Base-by-base conservation (phyloP, 2,329 filamentous ascomycete genomes). In the Aspergillus pseudoterreus region DNA sequence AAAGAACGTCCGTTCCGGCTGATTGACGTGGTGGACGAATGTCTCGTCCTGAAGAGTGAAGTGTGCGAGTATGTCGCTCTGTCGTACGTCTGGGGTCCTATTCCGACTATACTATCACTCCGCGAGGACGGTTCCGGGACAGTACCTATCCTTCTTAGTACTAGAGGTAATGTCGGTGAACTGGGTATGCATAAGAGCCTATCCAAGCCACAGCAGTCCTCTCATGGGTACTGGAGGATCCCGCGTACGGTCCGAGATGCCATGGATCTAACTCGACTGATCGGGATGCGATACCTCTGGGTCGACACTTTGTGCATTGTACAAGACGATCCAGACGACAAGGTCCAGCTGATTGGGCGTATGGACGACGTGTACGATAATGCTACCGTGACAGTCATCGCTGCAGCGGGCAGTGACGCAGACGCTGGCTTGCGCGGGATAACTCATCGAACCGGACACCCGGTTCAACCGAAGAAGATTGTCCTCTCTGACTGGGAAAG, bases 241-340 rank as follows among this genome's bases (percentile, higher is more conserved):
- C 47, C 47, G 2, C 9, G 39, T 19, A 49, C 47, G 1, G 39
- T 54, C 38, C 24, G 30, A n/a, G 47, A 53, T 27, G 47, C 46
- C 6, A 51, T 54, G 21, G 36, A 15, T 6, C 17, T 54, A 3
- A 50, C 47, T 14, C 27, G 36, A 12, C 30, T 24, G 35, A 39
- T 51, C 5, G 51, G 51, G 12, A 33, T 38, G 43, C 41, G 49
- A 35, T 54, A 51, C 14, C 49, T 54, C 12, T 54, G 51, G 51
- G 47, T 54, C 10, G 51, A 54, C 30, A 39, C 51, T 19, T 33
- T 51, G 9, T 54, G 51, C 43, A 54, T 54, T 27, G 11, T 47
- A 4, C 51, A 54, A 30, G 42, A 54, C 24, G 30, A 51, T n/a
- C 9, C 6, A 9, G 33, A 46, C 2, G 43, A 50, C n/a, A 35